Conservation (phyloP, 352 stramenopile genomes). For the Phytophthora tubulina region DNA sequence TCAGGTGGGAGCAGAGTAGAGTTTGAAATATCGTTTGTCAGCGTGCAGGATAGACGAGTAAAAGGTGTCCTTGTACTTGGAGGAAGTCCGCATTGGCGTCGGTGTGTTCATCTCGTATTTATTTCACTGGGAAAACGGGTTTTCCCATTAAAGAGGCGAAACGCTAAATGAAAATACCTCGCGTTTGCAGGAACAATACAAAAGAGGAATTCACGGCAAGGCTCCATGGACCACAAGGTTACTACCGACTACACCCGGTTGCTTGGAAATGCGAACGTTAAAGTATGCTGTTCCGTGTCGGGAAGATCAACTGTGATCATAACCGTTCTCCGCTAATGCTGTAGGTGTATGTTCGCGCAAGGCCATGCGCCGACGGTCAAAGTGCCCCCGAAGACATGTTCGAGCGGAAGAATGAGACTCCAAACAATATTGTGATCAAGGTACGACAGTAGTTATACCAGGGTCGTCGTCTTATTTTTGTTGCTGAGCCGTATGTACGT, state of each 20-base stretch:
- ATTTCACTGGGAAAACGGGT: constrained; percentile 1
- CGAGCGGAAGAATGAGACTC: constrained; percentile 77
- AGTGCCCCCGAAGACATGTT: constrained; percentile 85
- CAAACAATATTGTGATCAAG: constrained; percentile 89
- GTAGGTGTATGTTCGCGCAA: constrained; percentile 80
- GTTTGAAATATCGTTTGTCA: too few relatives aligned
- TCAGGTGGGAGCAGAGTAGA: too few relatives aligned
- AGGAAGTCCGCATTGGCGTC: constrained; percentile 63
- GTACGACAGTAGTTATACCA: constrained; percentile 19
- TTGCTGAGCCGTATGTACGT: not conserved
- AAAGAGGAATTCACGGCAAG: too few relatives aligned
- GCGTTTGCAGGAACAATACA: not conserved
- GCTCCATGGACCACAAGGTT: constrained; percentile 84
- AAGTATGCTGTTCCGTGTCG: constrained; percentile 37
- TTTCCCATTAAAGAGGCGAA: not conserved
- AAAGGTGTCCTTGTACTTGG: constrained; percentile 71
- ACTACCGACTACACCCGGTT: constrained; percentile 88
- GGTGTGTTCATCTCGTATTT: not conserved
- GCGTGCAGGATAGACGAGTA: constrained; percentile 57
- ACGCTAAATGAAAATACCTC: constrained; percentile 26
- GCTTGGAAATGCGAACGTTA: constrained; percentile 82
- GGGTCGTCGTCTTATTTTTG: not conserved
- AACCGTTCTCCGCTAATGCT: not conserved
- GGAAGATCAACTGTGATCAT: too few relatives aligned
- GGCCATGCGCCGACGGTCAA: constrained; percentile 79